Base-by-base conservation (phyloP, 2,329 filamentous ascomycete species). In the Colletotrichum zoysiae region DNA sequence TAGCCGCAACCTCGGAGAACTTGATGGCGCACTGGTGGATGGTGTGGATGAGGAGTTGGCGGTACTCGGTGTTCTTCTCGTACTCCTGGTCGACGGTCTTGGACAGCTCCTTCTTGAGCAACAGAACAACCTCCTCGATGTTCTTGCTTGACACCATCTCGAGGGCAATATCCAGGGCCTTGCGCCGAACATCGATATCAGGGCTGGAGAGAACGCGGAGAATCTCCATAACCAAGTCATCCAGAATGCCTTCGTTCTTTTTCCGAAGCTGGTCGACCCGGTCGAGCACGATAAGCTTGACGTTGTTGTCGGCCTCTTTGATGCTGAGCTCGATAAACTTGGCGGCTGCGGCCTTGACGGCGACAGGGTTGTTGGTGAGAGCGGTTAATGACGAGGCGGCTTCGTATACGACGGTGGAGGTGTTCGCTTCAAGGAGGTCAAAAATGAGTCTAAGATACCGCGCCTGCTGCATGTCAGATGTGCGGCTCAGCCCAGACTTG, bases 111-210 rank as follows among this genome's bases (percentile, higher is more conserved):
- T 99, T 99, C 86, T 99, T 99, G 73, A 99, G 87, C 1, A 99
- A 87, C 78, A 98, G 89, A 30, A 99, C 93, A 18, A 99, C 96
- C 79, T 99, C 96, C 80, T 98, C 96, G 8, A 99, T 95, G 75
- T 99, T 99, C 85, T 97, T 97, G 88, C 95, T 98, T 0, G 95
- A 96, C 6, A 99, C 94, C 96, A 99, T 98, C 75, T 98, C 95
- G 81, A 99, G 86, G 16, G 95, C 95, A 78, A 99, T 93, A 68
- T 90, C 88, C 38, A 99, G 88, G 20, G 95, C 95, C 83, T 98
- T 98, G 82, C 92, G 92, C 78, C 96, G 91, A 65, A 99, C 96
- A 79, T 98, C 96, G 75, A 99, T 93, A 83, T 99, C 96, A 30
- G 96, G 93, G 80, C 95, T 98, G 16, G 95, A 97, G 44, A 99